phyloP scores from a whole-genome alignment of 2,329 filamentous ascomycete species.

The Aureobasidium pullulans region DNA sequence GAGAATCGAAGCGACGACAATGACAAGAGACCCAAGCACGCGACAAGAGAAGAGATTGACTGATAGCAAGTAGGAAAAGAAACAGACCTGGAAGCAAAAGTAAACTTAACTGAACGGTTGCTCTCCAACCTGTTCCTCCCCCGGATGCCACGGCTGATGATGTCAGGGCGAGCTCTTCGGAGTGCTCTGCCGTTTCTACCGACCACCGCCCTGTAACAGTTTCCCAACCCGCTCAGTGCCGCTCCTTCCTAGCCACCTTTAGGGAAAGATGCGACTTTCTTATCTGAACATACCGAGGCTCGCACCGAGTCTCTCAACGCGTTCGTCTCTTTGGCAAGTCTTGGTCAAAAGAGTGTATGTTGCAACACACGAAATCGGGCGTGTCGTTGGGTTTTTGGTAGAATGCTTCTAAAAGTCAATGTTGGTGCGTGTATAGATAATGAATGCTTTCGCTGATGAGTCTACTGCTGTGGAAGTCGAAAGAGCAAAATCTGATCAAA shows the following conservation, averaged over 20 bases:
- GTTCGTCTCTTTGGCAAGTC: too few relatives aligned
- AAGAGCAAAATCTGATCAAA: neutral
- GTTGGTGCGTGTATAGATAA: neutral
- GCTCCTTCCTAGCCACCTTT: neutral
- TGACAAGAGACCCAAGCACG: neutral
- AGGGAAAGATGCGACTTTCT: neutral
- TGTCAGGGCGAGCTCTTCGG: neutral
- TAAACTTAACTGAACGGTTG: neutral
- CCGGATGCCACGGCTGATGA: neutral
- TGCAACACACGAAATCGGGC: too few relatives aligned
- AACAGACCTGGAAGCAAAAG: neutral
- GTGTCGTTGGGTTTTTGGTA: neutral
- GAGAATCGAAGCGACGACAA: neutral
- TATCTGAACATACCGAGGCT: neutral
- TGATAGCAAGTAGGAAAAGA: neutral
- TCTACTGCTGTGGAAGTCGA: neutral
- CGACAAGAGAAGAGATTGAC: neutral
- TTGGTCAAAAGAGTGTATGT: too few relatives aligned
- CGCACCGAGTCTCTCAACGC: too few relatives aligned
- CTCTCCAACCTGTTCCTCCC: neutral
- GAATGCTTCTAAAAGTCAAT: neutral
- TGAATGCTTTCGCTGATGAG: conserved; percentile 5
- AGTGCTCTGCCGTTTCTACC: neutral
- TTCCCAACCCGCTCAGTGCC: neutral
- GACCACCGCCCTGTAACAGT: neutral